These are phyloP conservation scores for Annona squamosa DNA, from an alignment of 164 flowering plant genomes.

Conservation along the genomic window DNA sequence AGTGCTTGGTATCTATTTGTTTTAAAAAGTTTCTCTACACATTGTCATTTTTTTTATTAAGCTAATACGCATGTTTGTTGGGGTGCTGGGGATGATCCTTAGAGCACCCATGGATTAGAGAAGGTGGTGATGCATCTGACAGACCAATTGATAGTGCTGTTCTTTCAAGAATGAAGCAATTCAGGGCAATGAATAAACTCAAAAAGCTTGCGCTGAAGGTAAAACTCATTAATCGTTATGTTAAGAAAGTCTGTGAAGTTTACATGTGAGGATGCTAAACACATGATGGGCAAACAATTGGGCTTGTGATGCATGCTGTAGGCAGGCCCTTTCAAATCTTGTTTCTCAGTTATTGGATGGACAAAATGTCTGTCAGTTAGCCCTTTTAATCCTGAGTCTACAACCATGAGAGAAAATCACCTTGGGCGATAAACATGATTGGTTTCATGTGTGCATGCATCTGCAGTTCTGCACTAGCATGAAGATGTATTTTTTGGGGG, in stretches of 20 bases:
- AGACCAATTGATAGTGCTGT: constrained; percentile 90
- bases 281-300: not conserved
- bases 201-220: constrained; percentile 93
- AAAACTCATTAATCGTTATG: not conserved
- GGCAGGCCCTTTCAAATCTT: not conserved
- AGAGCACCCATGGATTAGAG: constrained; percentile 95
- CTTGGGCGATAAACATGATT: no score
- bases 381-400: no score
- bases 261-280: not conserved
- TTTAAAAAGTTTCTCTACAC: not conserved
- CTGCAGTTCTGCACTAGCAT: no score
- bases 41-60: not conserved
- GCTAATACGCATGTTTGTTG: not conserved
- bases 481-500: no score
- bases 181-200: constrained; percentile 93
- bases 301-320: not conserved
- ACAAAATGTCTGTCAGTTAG: no score
- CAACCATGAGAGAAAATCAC: no score
- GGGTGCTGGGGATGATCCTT: constrained; percentile 8
- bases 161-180: constrained; percentile 87
- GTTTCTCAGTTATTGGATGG: not conserved
- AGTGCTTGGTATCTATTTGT: constrained; percentile 60
- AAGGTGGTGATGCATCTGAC: constrained; percentile 88
- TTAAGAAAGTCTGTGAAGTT: not conserved
- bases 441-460: no score